phyloP scores from a whole-genome alignment of 768 basidiomycete genomes.

The Lepiota venenata region DNA sequence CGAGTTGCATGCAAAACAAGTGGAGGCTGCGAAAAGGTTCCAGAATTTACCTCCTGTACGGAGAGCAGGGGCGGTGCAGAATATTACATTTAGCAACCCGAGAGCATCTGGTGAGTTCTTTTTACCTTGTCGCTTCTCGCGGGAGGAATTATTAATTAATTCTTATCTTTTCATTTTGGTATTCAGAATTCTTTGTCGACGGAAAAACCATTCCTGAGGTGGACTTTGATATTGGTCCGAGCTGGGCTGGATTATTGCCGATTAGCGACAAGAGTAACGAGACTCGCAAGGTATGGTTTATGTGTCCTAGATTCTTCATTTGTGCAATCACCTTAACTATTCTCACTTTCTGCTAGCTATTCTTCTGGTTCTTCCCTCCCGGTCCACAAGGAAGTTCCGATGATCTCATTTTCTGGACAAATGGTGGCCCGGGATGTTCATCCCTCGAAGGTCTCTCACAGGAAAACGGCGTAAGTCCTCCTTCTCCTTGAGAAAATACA shows the following conservation, averaged over 20 bases:
- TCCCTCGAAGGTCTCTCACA: slow-evolving; percentile 69
- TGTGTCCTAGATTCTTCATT: no score
- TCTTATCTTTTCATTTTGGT: neutral
- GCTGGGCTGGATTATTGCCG: slow-evolving; percentile 72
- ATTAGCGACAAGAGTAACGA: slow-evolving; percentile 60
- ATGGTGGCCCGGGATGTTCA: slow-evolving; percentile 80
- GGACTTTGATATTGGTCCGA: slow-evolving; percentile 71
- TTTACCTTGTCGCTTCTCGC: neutral
- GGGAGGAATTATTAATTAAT: neutral
- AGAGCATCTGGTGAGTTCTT: slow-evolving; percentile 50
- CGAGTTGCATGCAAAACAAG: slow-evolving; percentile 41
- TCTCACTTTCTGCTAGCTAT: slow-evolving; percentile 42
- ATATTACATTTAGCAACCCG: slow-evolving; percentile 71
- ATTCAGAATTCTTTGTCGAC: slow-evolving; percentile 65
- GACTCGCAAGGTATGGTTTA: slow-evolving; percentile 55
- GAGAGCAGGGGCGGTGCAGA: slow-evolving; percentile 35
- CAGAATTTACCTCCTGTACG: slow-evolving; percentile 14
- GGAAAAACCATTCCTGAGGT: slow-evolving; percentile 64
- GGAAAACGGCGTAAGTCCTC: slow-evolving; percentile 62
- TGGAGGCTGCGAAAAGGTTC: slow-evolving; percentile 45
- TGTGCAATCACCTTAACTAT: no score
- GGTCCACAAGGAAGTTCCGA: slow-evolving; percentile 68
- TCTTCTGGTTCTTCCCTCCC: slow-evolving; percentile 85
- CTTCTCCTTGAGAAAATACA: no score
- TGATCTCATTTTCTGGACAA: slow-evolving; percentile 79